Evolutionary conservation across 169 alveolate genomes (phyloP), one percentile per base, ranked within the genome.

Genomic region (Plasmodium blacklocki): DNA sequence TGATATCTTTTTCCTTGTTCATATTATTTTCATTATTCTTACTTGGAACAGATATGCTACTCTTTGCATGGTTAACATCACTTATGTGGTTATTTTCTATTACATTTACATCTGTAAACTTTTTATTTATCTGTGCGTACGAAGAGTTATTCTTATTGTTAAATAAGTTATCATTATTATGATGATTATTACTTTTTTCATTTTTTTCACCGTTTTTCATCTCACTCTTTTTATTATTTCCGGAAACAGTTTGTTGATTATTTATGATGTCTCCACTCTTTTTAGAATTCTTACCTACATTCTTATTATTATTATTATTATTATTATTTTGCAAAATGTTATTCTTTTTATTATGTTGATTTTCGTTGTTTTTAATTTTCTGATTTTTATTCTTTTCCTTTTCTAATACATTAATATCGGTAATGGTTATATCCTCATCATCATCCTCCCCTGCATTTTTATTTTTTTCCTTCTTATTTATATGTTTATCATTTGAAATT

Each of bases 341-440:
- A 4, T 59, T 59, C 47, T 78, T 78, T 29, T 29, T 58, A 39
- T 70, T 39, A 29, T 54, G 45, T 5, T 76, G 75, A 64, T 59
- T 54, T 26, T 76, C 89, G 19, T 23, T 54, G 29, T 76, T 76
- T 58, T 76, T 76, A 2, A 23, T 49, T 59, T 78, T 78, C 11
- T 5, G 19, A 43, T 54, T 78, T 78, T 78, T 78, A 58, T 26
- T 59, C 45, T 78, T 78, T 19, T 78, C 89, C 12, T 58, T 78
- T 11, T 78, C 89, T 9, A 64, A 45, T 43, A 15, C 64, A 3
- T 45, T 15, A 52, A 14, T 39, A 9, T 64, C 76, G 14, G 19
- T 32, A 58, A 9, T 19, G 21, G 47, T 4, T 39, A 39, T 9
- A 39, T 39, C 47, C 47, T 39, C 47, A 0, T 39, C 47, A 39